Evolutionary conservation across 495 filamentous ascomycete species (phyloP).

Genomic region (Schizothecium vesticola): DNA sequence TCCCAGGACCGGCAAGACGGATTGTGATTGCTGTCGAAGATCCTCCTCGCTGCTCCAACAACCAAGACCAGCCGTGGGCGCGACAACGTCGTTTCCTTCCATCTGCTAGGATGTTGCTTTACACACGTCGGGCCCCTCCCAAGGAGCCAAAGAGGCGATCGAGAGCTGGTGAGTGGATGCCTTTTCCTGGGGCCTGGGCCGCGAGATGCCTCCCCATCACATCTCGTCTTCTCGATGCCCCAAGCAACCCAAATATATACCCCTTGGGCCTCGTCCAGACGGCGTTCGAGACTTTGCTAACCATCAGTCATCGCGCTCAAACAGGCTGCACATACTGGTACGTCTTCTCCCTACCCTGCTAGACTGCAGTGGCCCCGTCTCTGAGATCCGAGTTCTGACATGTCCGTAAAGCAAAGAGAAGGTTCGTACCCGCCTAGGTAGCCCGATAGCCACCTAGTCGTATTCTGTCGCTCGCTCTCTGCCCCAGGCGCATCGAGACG

Average conservation of each 20-base stretch:
- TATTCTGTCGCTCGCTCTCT: neutral
- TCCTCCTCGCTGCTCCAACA: neutral
- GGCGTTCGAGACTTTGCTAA: neutral
- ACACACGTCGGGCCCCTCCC: conserved; percentile 51
- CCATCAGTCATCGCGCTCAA: conserved; percentile 2
- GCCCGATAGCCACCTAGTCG: neutral
- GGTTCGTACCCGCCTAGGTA: conserved; percentile 14
- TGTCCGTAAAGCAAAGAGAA: conserved; percentile 31
- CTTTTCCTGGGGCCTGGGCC: neutral
- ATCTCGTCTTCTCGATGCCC: neutral
- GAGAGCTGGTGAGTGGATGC: conserved; percentile 50
- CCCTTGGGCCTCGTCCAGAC: neutral
- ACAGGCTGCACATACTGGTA: conserved; percentile 57
- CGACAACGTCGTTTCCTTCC: neutral
- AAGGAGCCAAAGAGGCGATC: conserved; percentile 58
- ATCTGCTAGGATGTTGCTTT: conserved; percentile 47
- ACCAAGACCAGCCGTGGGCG: neutral
- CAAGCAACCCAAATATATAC: neutral
- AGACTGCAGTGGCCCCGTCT: neutral
- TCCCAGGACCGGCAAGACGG: neutral
- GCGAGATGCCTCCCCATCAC: neutral
- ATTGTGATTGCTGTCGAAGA: neutral
- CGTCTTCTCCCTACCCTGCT: conserved; percentile 19
- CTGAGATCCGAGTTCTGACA: conserved; percentile 13
- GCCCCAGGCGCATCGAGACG: neutral